Evolutionary conservation across 2,329 filamentous ascomycete species (phyloP).

Genomic region (Cyphellophora europaea): DNA sequence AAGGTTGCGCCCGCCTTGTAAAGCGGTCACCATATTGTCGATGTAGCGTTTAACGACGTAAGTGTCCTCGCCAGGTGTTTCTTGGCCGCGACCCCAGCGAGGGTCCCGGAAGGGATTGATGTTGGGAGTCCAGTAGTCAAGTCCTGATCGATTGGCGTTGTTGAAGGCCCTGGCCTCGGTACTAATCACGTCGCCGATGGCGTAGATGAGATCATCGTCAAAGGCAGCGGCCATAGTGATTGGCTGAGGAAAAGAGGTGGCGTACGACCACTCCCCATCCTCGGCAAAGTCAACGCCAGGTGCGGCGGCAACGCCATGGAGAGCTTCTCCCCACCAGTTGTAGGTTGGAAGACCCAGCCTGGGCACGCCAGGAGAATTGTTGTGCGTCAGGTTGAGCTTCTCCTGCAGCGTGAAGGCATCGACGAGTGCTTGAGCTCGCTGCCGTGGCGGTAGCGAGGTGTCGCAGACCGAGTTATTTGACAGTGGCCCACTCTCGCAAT

Average conservation of each 20-base stretch:
- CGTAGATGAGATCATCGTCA: constrained; percentile 51
- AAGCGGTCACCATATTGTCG: constrained; percentile 42
- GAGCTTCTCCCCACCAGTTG: constrained; percentile 30
- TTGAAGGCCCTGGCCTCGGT: constrained; percentile 58
- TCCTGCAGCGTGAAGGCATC: constrained; percentile 42
- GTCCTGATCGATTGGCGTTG: constrained; percentile 46
- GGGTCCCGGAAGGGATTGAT: constrained; percentile 58
- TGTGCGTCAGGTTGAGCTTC: constrained; percentile 46
- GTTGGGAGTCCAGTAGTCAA: constrained; percentile 58
- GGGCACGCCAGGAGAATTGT: constrained; percentile 38
- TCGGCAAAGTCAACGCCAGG: constrained; percentile 48
- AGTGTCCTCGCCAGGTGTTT: constrained; percentile 52
- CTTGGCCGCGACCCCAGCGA: constrained; percentile 52
- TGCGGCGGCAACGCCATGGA: constrained; percentile 51
- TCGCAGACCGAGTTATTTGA: constrained; percentile 43
- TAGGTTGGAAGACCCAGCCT: constrained; percentile 50
- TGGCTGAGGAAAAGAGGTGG: constrained; percentile 57
- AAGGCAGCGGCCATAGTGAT: constrained; percentile 55
- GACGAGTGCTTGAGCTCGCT: constrained; percentile 39
- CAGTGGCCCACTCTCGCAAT: constrained; percentile 41
- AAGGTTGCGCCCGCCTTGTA: constrained; percentile 39
- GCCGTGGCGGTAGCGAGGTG: constrained; percentile 26
- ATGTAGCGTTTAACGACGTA: constrained; percentile 43
- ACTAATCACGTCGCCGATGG: constrained; percentile 43
- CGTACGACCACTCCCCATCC: constrained; percentile 45